Base-by-base conservation (phyloP, 169 alveolate species). In the Plasmodium cynomolgi region DNA sequence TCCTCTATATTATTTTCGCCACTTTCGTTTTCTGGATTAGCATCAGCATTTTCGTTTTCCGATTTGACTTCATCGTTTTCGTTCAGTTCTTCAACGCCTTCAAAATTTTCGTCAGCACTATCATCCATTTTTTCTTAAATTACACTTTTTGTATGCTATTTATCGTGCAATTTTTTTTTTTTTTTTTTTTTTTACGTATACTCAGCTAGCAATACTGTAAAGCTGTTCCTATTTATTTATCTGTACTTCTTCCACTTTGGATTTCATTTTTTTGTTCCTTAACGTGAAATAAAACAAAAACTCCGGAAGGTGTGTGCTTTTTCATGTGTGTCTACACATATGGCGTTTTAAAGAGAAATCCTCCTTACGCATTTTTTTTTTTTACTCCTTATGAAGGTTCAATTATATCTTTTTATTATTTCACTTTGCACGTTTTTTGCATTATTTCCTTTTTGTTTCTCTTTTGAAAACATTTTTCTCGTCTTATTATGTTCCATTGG, bases 121-220 rank as follows among this genome's bases (percentile, higher is more conserved):
- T 33, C 81, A 54, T 75, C 86, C 93, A 74, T 74, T 86, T 86
- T 86, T 86, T 56, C 33, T 15, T 50, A 31, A 86, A 56, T 74
- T 74, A n/a, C 29, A 4, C 33, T 31, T 34, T 34, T 37, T 17
- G 37, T 39, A 44, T 84, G 29, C 23, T 68, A 6, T 84, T 71
- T 84, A 84, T 33, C 31, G 13, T 39, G 15, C 29, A 68, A 3
- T 44, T 81, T 81, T 9, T 50, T 81, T 47, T 41, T 41, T 44
- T 41, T 26, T 81, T 44, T 80, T 81, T 44, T 47, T 37, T 79
- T 79, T 37, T 39, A 15, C 26, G 17, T 74, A 34, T 7, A 74
- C 17, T 20, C 47, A 50, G 62, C 62, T 50, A 50, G 37, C 41
- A 68, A 68, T 68, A 68, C 77, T 68, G 62, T 47, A 47, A 47